Evolutionary conservation across 2,329 filamentous ascomycete species (phyloP), one percentile per base, ranked within the genome.

Genomic region (Ophiocordyceps polyrhachis-furcata): DNA sequence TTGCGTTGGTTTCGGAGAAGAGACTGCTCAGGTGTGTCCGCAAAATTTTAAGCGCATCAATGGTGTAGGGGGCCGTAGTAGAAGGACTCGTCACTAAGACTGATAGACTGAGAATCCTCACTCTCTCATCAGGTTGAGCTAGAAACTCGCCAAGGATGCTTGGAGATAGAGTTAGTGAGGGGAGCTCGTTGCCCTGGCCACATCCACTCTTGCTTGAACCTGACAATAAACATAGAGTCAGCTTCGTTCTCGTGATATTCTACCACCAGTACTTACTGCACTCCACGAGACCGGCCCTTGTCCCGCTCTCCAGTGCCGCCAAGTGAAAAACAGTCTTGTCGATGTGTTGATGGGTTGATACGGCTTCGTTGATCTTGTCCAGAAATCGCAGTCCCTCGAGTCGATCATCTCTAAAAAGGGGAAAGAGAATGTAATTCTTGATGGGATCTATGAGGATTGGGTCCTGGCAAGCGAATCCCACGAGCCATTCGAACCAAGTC

Each of bases 1-100:
- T 86, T 6, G 89, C 79, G 56, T 95, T 87, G 0, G 83, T 78
- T 49, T 95, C 88, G 3, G 85, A 76, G 56, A 93, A 81, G 50
- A 89, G 76, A 15, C 79, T 73, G 1, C 74, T 70, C 4, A 96
- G 62, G 47, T 84, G 76, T 31, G 65, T 67, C 44, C 70, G 70
- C 2, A 96, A 64, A 13, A 81, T 69, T 3, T 63, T 58, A 3
- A 95, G 66, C 0, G 79, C 71, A 11, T 65, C 68, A 0, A 62
- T 54, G 0, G 79, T 79, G 44, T 93, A 79, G 1, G 86, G 81
- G 44, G 76, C 77, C 3, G 83, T 86, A 1, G 80, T 80, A 2
- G 82, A 76, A 11, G 79, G 76, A 0, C 85, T 89, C 11, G 80
- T 79, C 13, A 86, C 75, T 8, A 94, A 70, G 13, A 95, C 71